Base-by-base conservation (phyloP, 2,329 filamentous ascomycete genomes). In the Colletotrichum cordylinicola region DNA sequence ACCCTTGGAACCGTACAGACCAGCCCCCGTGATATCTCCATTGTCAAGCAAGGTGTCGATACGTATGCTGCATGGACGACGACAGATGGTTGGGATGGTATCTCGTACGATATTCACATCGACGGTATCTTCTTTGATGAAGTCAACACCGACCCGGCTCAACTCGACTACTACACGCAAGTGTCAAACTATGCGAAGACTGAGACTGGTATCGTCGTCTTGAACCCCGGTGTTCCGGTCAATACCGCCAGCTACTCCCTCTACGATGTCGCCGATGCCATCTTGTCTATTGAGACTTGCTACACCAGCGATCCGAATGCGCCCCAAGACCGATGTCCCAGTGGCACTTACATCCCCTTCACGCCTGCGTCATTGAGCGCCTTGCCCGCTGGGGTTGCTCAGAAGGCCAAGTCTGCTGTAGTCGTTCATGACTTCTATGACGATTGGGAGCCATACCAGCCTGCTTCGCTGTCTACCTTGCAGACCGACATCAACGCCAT, bases 101-200 rank as follows among this genome's bases (percentile, higher is more conserved):
- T 29, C 24, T 56, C 60, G 2, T 66, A 48, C 6, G 61, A 71
- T 9, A 66, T 71, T n/a, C 33, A 35, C 24, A 33, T 66, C 29
- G 43, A 65, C n/a, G 69, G 69, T 8, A 43, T 71, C 43, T 71
- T 71, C 24, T 71, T 71, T 1, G 69, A 71, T 9, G 69, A 71
- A 21, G 69, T 66, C 31, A 58, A 71, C 69, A 66, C 60, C 16
- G 69, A 33, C 6, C 33, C 60, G 12, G 8, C 69, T 1, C 43
- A 58, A n/a, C 43, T 71, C 24, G 60, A 66, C 13, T 71, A 71
- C 43, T 71, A 58, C 60, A 71, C 69, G 1, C 31, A 71, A 24
- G 7, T 66, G 9, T 66, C 60, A 31, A 24, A 66, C 60, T 66
- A 71, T 1, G 69, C 69, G 1, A 71, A 58, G 6, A 10, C 69